Evolutionary conservation across 1,284 basidiomycete genomes (phyloP).

Genomic region (Neolentinus lepideus): DNA sequence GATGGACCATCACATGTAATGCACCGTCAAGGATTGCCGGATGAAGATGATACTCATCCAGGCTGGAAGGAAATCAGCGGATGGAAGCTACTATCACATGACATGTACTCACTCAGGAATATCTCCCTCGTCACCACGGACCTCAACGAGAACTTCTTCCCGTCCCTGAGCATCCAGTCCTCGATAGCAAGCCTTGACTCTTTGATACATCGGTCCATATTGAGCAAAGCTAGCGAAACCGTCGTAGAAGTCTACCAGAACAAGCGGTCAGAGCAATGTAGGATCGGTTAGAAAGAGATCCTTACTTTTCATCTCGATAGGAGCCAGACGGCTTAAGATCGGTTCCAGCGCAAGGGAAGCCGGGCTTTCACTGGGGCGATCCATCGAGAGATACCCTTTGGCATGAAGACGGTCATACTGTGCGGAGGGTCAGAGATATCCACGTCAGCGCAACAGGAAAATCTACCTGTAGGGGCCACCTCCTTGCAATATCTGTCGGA

Average conservation of each 20-base stretch:
- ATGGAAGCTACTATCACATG: neutral
- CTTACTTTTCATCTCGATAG: conserved; percentile 8
- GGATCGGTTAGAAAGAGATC: neutral
- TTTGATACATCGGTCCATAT: conserved; percentile 5
- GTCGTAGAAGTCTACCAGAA: conserved; percentile 12
- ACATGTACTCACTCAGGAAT: neutral
- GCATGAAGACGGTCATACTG: conserved; percentile 22
- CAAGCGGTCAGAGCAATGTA: neutral
- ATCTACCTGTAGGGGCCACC: neutral
- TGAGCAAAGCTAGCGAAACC: neutral
- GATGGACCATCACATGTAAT: conserved; percentile 23
- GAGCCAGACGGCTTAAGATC: conserved; percentile 10
- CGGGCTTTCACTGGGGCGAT: conserved; percentile 8
- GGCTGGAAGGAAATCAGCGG: conserved; percentile 10
- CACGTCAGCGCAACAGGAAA: neutral
- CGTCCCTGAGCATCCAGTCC: neutral
- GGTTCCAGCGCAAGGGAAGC: conserved; percentile 11
- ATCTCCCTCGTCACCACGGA: conserved; percentile 2
- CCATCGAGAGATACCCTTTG: conserved; percentile 23
- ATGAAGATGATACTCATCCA: conserved; percentile 25
- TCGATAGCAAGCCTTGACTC: neutral
- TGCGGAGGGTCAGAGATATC: neutral
- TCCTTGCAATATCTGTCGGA: conserved; percentile 1
- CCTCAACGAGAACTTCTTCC: conserved; percentile 2
- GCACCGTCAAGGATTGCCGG: conserved; percentile 32